Percentiles rank a stretch among this genome's conserved stretches.
Conservation (phyloP, 192 early-diverging fungal genomes). For the Lobulomyces angularis region DNA sequence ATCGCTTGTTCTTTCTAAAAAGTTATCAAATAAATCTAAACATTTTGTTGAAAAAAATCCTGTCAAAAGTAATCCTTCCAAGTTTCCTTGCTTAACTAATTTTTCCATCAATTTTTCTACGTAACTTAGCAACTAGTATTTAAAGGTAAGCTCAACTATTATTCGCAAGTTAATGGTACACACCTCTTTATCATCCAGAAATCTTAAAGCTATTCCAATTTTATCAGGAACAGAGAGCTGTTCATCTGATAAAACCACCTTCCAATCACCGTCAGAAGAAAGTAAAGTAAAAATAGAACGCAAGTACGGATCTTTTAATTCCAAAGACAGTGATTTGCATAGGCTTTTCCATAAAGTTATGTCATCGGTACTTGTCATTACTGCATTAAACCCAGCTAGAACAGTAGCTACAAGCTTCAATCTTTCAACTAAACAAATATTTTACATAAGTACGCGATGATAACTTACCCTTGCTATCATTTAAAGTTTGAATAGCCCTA, state of each 20-base stretch:
- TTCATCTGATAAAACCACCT: slow-evolving; percentile 53
- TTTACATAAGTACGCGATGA: slow-evolving; percentile 4
- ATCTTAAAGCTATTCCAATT: slow-evolving; percentile 72
- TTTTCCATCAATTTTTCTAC: slow-evolving; percentile 41
- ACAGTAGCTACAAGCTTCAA: slow-evolving; percentile 75
- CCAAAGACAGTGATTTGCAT: slow-evolving; percentile 42
- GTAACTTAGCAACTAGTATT: slow-evolving; percentile 41
- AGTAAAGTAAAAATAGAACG: slow-evolving; percentile 81
- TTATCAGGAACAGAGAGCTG: slow-evolving; percentile 65
- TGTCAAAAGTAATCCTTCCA: slow-evolving; percentile 74
- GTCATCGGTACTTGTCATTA: slow-evolving; percentile 2
- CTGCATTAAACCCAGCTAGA: slow-evolving; percentile 38
- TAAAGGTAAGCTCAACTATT: slow-evolving; percentile 4
- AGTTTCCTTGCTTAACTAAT: slow-evolving; percentile 50
- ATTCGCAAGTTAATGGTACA: background rate
- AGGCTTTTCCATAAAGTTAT: slow-evolving; percentile 44
- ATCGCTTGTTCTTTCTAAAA: slow-evolving; percentile 77
- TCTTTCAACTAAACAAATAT: slow-evolving; percentile 40
- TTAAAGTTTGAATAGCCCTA: slow-evolving; percentile 60
- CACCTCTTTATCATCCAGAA: slow-evolving; percentile 69
- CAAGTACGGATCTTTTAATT: slow-evolving; percentile 63
- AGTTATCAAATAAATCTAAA: slow-evolving; percentile 61
- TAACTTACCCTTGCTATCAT: slow-evolving; percentile 21
- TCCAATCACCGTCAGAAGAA: slow-evolving; percentile 68
- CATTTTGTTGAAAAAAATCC: slow-evolving; percentile 53